Percentiles rank a stretch among this genome's conserved stretches.
phyloP scores from a whole-genome alignment of 2,329 filamentous ascomycete genomes.

The Diaporthe sp. region DNA sequence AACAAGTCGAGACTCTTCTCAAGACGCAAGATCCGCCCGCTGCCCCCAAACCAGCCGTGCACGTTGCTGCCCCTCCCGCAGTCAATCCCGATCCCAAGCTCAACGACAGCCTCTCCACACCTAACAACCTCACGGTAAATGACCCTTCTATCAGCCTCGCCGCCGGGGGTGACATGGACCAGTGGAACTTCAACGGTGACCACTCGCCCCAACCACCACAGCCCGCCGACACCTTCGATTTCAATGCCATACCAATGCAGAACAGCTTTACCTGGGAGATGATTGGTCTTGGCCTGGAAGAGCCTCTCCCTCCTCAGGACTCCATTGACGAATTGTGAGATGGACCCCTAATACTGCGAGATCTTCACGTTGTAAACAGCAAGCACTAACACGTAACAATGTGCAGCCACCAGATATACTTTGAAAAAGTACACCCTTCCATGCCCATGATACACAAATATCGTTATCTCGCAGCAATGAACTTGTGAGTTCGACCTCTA shows the following conservation, averaged over 20 bases:
- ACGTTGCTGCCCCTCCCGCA: slow-evolving; percentile 42
- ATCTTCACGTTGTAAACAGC: no score
- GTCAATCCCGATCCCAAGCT: slow-evolving; percentile 38
- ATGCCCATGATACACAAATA: slow-evolving; percentile 90
- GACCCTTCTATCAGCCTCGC: slow-evolving; percentile 60
- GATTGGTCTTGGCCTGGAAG: slow-evolving; percentile 68
- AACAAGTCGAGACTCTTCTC: slow-evolving; percentile 91
- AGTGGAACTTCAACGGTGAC: slow-evolving; percentile 65
- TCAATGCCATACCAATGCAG: slow-evolving; percentile 63
- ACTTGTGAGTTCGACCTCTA: slow-evolving; percentile 65
- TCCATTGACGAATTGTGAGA: slow-evolving; percentile 82
- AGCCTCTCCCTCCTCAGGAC: slow-evolving; percentile 67
- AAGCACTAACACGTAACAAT: neutral
- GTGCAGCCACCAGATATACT: slow-evolving; percentile 81
- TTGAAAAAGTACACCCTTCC: slow-evolving; percentile 88
- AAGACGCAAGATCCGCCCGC: slow-evolving; percentile 77
- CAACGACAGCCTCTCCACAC: slow-evolving; percentile 45
- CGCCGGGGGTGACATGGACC: slow-evolving; percentile 60
- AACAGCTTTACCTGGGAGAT: slow-evolving; percentile 83
- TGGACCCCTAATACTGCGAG: neutral
- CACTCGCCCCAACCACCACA: slow-evolving; percentile 57
- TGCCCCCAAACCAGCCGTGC: slow-evolving; percentile 24
- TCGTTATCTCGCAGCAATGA: slow-evolving; percentile 88
- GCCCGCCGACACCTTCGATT: slow-evolving; percentile 66
- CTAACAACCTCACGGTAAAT: slow-evolving; percentile 53